These are phyloP conservation scores for Kockovaella imperatae DNA, from an alignment of 768 basidiomycete genomes.

Conservation along the genomic window DNA sequence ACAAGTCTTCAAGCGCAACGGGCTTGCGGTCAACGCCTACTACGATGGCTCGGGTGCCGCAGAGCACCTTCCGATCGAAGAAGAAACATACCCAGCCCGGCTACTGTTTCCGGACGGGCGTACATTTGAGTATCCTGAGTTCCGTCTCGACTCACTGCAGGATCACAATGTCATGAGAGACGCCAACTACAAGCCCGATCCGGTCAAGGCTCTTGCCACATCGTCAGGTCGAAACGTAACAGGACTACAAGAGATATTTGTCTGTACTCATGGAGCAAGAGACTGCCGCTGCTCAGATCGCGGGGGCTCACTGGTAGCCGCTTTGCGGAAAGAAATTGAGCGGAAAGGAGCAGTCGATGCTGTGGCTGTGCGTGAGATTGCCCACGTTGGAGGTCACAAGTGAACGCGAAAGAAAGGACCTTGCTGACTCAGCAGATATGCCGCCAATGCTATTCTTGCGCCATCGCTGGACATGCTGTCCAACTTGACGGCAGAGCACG, in stretches of 20 bases:
- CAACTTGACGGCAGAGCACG: slow-evolving; percentile 54
- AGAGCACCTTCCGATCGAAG: slow-evolving; percentile 3
- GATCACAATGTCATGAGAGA: neutral
- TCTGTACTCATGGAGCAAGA: slow-evolving; percentile 70
- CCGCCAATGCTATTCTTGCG: slow-evolving; percentile 43
- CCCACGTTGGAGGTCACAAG: slow-evolving; percentile 80
- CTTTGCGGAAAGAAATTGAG: slow-evolving; percentile 54
- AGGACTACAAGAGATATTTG: slow-evolving; percentile 36
- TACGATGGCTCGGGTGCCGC: slow-evolving; percentile 23
- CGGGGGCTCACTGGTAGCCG: slow-evolving; percentile 55
- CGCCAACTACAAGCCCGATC: neutral
- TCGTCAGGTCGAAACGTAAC: neutral
- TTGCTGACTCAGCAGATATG: slow-evolving; percentile 27
- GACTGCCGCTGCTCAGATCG: slow-evolving; percentile 71
- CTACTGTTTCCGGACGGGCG: slow-evolving; percentile 32
- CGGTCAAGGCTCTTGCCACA: neutral
- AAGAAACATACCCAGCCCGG: slow-evolving; percentile 23
- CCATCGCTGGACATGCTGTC: slow-evolving; percentile 55
- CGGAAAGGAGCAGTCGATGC: slow-evolving; percentile 43
- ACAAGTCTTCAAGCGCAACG: slow-evolving; percentile 10
- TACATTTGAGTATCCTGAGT: neutral
- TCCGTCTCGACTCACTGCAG: neutral
- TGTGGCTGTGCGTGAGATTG: slow-evolving; percentile 57
- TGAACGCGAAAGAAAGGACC: slow-evolving; percentile 41
- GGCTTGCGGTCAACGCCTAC: slow-evolving; percentile 27